A percentile compares a stretch with the other conserved stretches of the same genome.
Conservation (phyloP, 768 basidiomycete species). For the Leccinum subtestaceum region DNA sequence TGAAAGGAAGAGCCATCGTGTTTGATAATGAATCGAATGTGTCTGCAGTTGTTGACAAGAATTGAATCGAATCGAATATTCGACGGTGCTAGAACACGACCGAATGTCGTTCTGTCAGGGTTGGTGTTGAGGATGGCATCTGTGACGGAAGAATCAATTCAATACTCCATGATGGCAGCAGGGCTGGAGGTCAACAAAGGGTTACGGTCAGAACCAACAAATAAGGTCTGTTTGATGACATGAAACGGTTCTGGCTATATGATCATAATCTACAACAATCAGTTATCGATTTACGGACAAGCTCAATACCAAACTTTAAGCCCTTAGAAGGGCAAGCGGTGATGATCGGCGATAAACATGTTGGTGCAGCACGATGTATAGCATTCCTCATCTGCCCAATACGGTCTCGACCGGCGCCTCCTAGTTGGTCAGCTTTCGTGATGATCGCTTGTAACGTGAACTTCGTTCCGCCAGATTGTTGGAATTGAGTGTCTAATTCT, state of each 20-base stretch:
- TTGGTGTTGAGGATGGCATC: background rate
- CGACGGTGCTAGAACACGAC: background rate
- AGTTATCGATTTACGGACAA: constrained; percentile 54
- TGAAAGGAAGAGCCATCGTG: background rate
- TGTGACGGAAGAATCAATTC: background rate
- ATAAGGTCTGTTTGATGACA: background rate
- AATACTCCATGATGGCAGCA: background rate
- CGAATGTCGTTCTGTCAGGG: constrained; percentile 7
- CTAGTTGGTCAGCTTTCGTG: constrained; percentile 63
- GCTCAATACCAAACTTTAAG: constrained; percentile 54
- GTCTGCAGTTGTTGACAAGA: background rate
- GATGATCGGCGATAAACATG: constrained; percentile 65
- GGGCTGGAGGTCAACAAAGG: background rate
- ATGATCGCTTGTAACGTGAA: constrained; percentile 71
- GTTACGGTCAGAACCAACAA: background rate
- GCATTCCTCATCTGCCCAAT: constrained; percentile 45
- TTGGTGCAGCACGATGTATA: constrained; percentile 53
- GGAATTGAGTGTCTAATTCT: constrained; percentile 37
- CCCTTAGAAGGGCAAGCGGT: constrained; percentile 48
- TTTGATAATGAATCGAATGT: background rate
- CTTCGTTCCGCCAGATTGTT: constrained; percentile 35
- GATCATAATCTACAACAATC: constrained; percentile 51
- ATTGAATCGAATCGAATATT: background rate
- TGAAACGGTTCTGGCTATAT: background rate
- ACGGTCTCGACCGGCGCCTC: constrained; percentile 31